Conservation (phyloP, 305 asterid genomes). For the Solanum aculeatissimum region DNA sequence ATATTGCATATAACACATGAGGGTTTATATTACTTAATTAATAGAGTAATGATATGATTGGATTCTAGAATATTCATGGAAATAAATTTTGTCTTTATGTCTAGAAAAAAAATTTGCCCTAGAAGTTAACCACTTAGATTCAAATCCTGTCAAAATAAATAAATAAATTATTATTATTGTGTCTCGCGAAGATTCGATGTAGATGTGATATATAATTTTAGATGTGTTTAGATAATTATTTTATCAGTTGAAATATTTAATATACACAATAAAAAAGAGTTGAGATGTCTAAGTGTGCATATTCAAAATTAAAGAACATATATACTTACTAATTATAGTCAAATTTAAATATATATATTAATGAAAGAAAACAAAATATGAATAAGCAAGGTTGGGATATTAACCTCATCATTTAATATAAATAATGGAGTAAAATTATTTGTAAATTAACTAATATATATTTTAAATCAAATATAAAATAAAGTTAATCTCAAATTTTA, state of each 20-base stretch:
- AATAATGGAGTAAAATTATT: neutral
- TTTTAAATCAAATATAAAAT: neutral
- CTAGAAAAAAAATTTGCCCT: neutral
- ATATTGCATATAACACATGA: neutral
- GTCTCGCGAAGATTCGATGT: neutral
- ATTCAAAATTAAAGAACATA: neutral
- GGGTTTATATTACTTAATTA: neutral
- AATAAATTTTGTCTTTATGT: neutral
- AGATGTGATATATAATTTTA: neutral
- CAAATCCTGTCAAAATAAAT: neutral
- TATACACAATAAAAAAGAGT: too few relatives aligned
- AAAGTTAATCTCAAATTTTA: neutral
- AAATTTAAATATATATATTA: too few relatives aligned
- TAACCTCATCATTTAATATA: neutral
- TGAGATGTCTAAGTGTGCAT: neutral
- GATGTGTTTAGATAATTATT: neutral
- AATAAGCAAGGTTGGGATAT: neutral
- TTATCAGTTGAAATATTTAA: neutral
- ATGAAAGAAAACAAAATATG: neutral
- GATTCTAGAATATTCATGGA: neutral
- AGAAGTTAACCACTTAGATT: neutral
- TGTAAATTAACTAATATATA: neutral
- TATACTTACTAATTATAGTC: too few relatives aligned
- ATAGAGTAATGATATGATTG: neutral
- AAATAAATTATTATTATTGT: accelerated